Base-by-base conservation (phyloP, 78 protist species). In the Anaeramoeba flamelloides region DNA sequence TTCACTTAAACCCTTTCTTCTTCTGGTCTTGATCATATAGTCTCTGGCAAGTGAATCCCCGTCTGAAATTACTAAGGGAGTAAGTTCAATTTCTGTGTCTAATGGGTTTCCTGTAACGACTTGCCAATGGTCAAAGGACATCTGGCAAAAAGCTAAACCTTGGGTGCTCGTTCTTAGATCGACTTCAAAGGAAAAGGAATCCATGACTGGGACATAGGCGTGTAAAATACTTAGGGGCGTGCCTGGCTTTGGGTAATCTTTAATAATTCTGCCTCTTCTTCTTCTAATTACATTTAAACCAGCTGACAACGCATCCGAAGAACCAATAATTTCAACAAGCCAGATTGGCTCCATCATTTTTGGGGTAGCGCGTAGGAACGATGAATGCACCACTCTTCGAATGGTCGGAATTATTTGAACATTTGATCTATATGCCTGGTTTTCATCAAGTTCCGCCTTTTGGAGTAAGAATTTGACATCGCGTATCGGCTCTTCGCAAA, bases 61-160 rank as follows among this genome's bases (percentile, higher is more conserved):
- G 89, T 77, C 1, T 91, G 94, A 78, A 80, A 36, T 78, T 75
- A 87, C 93, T 17, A 96, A 78, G 26, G 98, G 96, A 40, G 80
- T 32, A 0, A 97, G 88, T 22, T 80, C 84, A 40, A 97, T 87
- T 41, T 69, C 36, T 85, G 87, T 86, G 84, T 98, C 99, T 8
- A 96, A 90, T 30, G 99, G 99, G 74, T 98, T 98, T 33, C 99
- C 99, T 0, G 98, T 97, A 0, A 95, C 97, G n/a, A 90, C 26
- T 77, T 74, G n/a, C 86, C 85, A 86, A 84, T 79, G 88, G 2
- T 8, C 64, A 38, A 41, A 78, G 36, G 53, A 8, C 53, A 32
- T 39, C 40, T 39, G 76, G 74, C 90, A 78, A 76, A 93, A 93
- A 17, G 98, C 99, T 86, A 87, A 92, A 0, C 95, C 95, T 76